A percentile compares a stretch with the other conserved stretches of the same genome.
Conservation (phyloP, 2,329 filamentous ascomycete genomes). For the Bipolaris oryzae region DNA sequence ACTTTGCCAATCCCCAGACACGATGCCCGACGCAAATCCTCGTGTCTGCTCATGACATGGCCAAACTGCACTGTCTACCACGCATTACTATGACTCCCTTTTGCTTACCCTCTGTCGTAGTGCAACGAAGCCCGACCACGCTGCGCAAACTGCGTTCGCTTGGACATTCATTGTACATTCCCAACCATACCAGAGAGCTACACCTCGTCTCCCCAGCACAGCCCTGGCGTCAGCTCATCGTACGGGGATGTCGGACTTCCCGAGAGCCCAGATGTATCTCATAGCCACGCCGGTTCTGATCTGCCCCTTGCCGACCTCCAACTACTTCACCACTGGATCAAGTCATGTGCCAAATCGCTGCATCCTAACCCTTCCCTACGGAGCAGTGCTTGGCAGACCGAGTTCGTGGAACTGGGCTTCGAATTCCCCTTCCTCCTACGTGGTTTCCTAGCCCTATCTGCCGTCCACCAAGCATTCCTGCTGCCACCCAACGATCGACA, state of each 20-base stretch:
- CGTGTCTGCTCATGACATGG: background rate
- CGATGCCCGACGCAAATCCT: background rate
- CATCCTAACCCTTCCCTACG: constrained; percentile 21
- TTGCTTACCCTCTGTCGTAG: constrained; percentile 21
- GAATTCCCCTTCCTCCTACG: constrained; percentile 39
- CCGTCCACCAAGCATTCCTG: constrained; percentile 34
- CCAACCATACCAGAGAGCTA: constrained; percentile 27
- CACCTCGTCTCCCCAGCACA: constrained; percentile 25
- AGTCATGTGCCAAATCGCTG: constrained; percentile 28
- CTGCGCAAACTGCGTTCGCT: constrained; percentile 39
- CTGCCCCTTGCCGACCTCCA: constrained; percentile 37
- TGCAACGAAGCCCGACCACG: constrained; percentile 41
- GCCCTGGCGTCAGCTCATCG: constrained; percentile 19
- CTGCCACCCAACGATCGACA: constrained; percentile 27
- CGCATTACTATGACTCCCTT: background rate
- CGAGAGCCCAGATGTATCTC: constrained; percentile 13
- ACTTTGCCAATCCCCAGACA: background rate
- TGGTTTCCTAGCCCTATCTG: constrained; percentile 38
- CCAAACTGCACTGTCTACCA: background rate
- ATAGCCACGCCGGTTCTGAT: constrained; percentile 17
- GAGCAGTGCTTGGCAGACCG: constrained; percentile 25
- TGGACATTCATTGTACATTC: constrained; percentile 41
- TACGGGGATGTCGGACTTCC: constrained; percentile 5
- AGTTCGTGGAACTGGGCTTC: constrained; percentile 33
- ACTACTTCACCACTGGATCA: constrained; percentile 39